Percentiles rank a stretch among this genome's conserved stretches.
phyloP scores from a whole-genome alignment of 2,329 filamentous ascomycete species.

The Paracoccidioides lutzii region DNA sequence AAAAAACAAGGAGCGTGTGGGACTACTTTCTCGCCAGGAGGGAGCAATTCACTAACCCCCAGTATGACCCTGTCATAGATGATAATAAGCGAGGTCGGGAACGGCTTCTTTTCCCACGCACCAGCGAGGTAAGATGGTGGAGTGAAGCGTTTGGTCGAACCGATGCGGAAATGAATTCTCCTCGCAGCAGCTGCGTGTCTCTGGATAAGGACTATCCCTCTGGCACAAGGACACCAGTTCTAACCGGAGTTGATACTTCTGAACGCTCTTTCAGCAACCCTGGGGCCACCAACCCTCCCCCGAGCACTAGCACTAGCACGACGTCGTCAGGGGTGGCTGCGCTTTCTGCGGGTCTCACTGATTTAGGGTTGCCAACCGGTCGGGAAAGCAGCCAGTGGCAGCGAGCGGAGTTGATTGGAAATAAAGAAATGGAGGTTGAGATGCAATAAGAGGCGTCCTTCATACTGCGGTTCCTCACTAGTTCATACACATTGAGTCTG shows the following conservation, averaged over 20 bases:
- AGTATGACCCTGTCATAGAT: constrained; percentile 63
- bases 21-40: constrained; percentile 79
- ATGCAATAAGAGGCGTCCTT: constrained; percentile 30
- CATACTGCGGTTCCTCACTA: neutral
- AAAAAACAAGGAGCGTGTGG: constrained; percentile 80
- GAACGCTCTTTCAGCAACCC: constrained; percentile 42
- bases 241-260: constrained; percentile 47
- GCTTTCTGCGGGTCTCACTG: constrained; percentile 35
- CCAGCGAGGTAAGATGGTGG: constrained; percentile 86
- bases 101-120: constrained; percentile 66
- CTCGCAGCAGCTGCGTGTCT: constrained; percentile 38
- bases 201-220: constrained; percentile 18
- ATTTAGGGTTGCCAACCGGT: constrained; percentile 28
- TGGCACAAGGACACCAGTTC: constrained; percentile 37
- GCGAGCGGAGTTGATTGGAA: constrained; percentile 15
- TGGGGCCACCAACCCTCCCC: constrained; percentile 13
- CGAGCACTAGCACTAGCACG: neutral
- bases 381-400: constrained; percentile 18
- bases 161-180: constrained; percentile 84
- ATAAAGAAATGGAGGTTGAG: constrained; percentile 35
- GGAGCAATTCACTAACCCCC: constrained; percentile 67
- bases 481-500: neutral
- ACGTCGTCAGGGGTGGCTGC: constrained; percentile 25
- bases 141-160: constrained; percentile 71
- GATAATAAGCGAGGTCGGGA: constrained; percentile 70